Evolutionary conservation across 306 rosid species (phyloP).

Genomic region (Oemleria cerasiformis): DNA sequence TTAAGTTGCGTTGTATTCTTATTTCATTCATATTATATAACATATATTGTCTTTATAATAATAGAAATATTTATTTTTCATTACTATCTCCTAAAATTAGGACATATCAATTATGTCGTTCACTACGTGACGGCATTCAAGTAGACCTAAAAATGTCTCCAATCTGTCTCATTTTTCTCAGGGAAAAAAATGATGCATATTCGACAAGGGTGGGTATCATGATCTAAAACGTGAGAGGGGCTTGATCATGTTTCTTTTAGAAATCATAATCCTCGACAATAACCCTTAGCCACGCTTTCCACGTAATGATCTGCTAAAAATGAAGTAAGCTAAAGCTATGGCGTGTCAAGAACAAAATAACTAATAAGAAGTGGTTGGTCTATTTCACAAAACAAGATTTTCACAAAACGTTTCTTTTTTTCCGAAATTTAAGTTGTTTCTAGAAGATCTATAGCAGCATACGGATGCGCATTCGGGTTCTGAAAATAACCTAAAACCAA

Average conservation of each 20-base stretch:
- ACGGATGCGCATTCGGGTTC: constrained; percentile 2
- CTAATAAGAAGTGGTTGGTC: not conserved
- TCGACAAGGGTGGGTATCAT: not conserved
- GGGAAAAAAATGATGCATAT: not conserved
- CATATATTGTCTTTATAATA: no score
- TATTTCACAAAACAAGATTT: not conserved
- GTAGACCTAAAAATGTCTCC: no score
- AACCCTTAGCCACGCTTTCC: constrained; percentile 12
- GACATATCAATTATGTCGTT: no score
- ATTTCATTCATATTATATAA: not conserved
- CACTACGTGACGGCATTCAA: no score
- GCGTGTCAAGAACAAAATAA: not conserved
- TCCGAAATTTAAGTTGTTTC: not conserved
- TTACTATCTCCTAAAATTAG: no score
- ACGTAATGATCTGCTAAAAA: constrained; percentile 16
- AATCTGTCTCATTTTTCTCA: not conserved
- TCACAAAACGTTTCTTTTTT: not conserved
- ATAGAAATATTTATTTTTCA: no score
- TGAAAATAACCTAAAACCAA: constrained; percentile 5
- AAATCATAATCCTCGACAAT: not conserved
- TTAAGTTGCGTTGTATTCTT: not conserved
- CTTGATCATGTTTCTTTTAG: not conserved
- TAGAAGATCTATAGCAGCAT: constrained; percentile 14
- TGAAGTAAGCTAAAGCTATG: not conserved
- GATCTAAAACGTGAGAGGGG: constrained; percentile 13